Base-by-base conservation (phyloP, 2,329 filamentous ascomycete species). In the Onygena corvina region DNA sequence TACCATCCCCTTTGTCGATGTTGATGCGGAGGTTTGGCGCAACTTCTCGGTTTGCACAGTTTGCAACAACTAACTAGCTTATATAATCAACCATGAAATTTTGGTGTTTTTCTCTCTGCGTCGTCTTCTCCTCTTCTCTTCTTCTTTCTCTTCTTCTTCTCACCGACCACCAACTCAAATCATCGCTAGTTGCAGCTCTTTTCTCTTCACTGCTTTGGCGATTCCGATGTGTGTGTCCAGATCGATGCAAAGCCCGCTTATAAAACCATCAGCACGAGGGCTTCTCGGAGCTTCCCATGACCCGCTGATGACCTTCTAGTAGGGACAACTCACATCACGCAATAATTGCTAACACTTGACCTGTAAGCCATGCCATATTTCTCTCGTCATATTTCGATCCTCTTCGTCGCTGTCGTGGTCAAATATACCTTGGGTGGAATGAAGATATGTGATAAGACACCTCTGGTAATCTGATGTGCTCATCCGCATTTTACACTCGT, bases 261-360 rank as follows among this genome's bases (percentile, higher is more conserved):
- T 83, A 86, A 86, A 86, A 86, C 83, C 82, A 82, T 86, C 76
- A 77, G 80, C 76, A 80, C 78, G 82, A 86, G 66, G 66, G 64
- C 65, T 67, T 54, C 55, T 55, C 47, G 25, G 49, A 48, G 62
- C 61, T 66, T n/a, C 53, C 61, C 65, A 69, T 65, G 64, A 70
- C 64, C 59, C 65, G 67, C 58, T 69, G 67, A 70, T 70, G 67
- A 70, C 67, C 67, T 69, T 64, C 63, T 54, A 66, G 66, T 62
- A 61, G 67, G 61, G 62, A 69, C 67, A 69, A 48, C 34, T 48
- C 33, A 36, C 14, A n/a, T 36, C 12, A 36, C 27, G 27, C 9
- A 12, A 8, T 3, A 21, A 21, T 18, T 35, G 34, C 16, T 21
- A 21, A 14, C 11, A 16, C 9, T 11, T 4, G n/a, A 31, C 3